Evolutionary conservation across 2,329 filamentous ascomycete genomes (phyloP).

Genomic region (Pseudomassariella vexata): DNA sequence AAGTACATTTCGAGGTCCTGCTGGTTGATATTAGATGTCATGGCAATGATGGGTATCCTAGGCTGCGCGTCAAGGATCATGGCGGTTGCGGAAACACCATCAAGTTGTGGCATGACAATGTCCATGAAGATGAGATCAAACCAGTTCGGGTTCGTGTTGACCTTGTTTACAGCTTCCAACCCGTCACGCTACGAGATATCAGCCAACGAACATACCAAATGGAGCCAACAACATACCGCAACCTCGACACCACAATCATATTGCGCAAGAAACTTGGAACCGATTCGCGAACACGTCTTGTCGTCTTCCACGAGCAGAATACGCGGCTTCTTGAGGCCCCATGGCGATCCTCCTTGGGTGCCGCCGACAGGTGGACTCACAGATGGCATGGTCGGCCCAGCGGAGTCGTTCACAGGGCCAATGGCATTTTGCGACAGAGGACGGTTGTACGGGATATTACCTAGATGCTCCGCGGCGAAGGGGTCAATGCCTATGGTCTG

Average conservation of each 20-base stretch:
- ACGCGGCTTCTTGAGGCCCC: constrained; percentile 62
- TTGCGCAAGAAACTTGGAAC: constrained; percentile 59
- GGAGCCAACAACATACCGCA: constrained; percentile 44
- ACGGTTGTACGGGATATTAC: constrained; percentile 85
- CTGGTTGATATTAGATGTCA: constrained; percentile 97
- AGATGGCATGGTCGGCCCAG: constrained; percentile 26
- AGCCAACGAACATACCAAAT: too few species aligned
- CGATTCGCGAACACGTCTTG: constrained; percentile 61
- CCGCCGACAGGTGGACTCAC: constrained; percentile 21
- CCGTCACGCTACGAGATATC: constrained; percentile 63
- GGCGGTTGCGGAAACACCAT: constrained; percentile 90
- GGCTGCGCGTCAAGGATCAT: constrained; percentile 84
- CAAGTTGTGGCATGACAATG: constrained; percentile 95
- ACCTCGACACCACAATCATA: constrained; percentile 64
- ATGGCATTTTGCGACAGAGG: constrained; percentile 49
- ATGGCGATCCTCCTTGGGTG: constrained; percentile 37
- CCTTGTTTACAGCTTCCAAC: constrained; percentile 83
- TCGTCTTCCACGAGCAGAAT: constrained; percentile 89
- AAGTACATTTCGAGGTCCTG: constrained; percentile 98
- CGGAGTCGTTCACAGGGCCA: constrained; percentile 35
- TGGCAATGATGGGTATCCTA: constrained; percentile 84
- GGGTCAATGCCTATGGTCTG: constrained; percentile 90
- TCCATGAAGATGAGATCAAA: constrained; percentile 78
- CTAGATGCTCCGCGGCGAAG: constrained; percentile 88
- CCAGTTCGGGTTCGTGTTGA: constrained; percentile 45